Percentiles rank a stretch among this genome's conserved stretches.
Conservation (phyloP, 441 rosid genomes). For the Arabidopsis hybrid region DNA sequence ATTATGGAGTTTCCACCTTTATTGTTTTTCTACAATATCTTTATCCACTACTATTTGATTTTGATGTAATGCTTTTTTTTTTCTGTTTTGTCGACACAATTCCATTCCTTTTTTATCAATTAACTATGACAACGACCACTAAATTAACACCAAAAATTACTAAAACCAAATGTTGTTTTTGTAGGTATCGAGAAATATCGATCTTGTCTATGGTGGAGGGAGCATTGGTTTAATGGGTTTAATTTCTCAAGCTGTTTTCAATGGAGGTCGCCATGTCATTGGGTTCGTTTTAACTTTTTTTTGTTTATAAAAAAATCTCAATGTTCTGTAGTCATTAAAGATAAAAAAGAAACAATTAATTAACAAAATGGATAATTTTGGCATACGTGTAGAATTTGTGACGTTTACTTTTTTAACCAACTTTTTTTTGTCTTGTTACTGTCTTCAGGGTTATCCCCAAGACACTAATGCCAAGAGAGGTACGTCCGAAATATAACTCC, state of each 20-base stretch:
- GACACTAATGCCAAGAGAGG: slow-evolving; percentile 97
- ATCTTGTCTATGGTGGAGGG: slow-evolving; percentile 83
- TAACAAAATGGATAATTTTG: slow-evolving; percentile 9
- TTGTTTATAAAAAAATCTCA: background rate
- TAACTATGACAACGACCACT: slow-evolving; percentile 37
- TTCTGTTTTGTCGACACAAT: background rate
- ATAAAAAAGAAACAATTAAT: background rate
- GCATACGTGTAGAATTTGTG: slow-evolving; percentile 35
- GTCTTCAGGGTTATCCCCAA: slow-evolving; percentile 89
- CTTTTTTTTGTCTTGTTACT: slow-evolving; percentile 48
- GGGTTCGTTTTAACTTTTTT: slow-evolving; percentile 51
- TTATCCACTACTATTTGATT: slow-evolving; percentile 15
- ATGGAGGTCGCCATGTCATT: slow-evolving; percentile 79
- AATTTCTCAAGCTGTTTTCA: slow-evolving; percentile 70
- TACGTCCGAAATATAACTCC: slow-evolving; percentile 43
- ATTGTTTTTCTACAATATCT: slow-evolving; percentile 16
- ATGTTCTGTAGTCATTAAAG: background rate
- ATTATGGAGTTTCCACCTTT: slow-evolving; percentile 32
- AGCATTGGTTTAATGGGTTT: slow-evolving; percentile 80
- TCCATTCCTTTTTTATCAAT: slow-evolving; percentile 14
- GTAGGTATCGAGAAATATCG: slow-evolving; percentile 72
- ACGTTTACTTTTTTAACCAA: slow-evolving; percentile 38
- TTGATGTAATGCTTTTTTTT: background rate
- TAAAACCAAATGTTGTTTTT: slow-evolving; percentile 6
- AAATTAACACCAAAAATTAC: slow-evolving; percentile 7